Percentiles rank a stretch among this genome's conserved stretches.
Conservation (phyloP, 257 asterid species). For the Euphrasia confusa region DNA sequence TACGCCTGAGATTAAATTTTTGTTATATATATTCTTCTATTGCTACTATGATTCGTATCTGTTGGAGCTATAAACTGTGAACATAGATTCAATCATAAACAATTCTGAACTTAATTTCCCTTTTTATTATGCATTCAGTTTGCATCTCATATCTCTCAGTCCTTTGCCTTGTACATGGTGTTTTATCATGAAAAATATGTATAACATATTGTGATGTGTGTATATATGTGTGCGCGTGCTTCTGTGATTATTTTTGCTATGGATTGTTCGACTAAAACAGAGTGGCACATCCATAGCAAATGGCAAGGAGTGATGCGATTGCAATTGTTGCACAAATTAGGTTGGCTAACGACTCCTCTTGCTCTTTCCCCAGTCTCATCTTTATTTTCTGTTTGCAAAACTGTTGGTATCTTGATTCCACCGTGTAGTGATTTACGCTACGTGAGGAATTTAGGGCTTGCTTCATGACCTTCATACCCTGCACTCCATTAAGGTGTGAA, state of each 20-base stretch:
- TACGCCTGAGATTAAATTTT: neutral
- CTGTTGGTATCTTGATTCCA: conserved; percentile 15
- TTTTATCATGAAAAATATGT: neutral
- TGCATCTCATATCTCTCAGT: neutral
- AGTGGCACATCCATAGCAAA: conserved; percentile 24
- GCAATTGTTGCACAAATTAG: conserved; percentile 14
- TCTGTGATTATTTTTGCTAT: neutral
- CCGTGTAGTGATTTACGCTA: conserved; percentile 18
- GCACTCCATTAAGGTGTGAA: conserved; percentile 23
- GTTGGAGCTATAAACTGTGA: neutral
- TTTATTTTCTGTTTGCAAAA: conserved; percentile 12
- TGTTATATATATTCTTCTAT: neutral
- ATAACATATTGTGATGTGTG: neutral
- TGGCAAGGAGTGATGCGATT: conserved; percentile 23
- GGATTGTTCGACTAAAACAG: conserved; percentile 6
- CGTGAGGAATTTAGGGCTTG: conserved; percentile 19
- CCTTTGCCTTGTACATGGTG: conserved; percentile 32
- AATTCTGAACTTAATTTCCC: neutral
- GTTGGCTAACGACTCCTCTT: conserved; percentile 17
- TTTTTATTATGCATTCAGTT: neutral
- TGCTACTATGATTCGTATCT: neutral
- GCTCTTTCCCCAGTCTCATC: conserved; percentile 8
- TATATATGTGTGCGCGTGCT: neutral
- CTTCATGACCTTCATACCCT: conserved; percentile 10
- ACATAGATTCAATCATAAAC: neutral